Evolutionary conservation across 2,329 filamentous ascomycete genomes (phyloP), one percentile per base, ranked within the genome.

Genomic region (Grosmannia serpens): DNA sequence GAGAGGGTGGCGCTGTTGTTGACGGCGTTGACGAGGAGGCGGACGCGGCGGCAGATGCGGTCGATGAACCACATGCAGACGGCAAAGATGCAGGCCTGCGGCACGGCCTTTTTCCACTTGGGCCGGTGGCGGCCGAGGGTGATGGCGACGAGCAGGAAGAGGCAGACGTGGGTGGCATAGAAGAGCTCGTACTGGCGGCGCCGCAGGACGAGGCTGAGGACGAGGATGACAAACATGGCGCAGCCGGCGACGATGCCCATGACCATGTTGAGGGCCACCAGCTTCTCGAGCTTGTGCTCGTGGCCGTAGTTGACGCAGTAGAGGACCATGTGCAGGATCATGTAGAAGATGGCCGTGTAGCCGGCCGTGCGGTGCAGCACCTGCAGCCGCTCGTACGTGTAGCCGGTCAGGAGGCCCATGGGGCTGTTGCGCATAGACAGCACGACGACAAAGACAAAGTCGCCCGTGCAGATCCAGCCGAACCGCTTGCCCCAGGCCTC

Each of bases 391-490:
- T 76, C 75, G 59, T 80, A 75, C 3, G 76, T 74, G 53, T 72
- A 73, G 7, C 70, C 68, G 2, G 72, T 72, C 15, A 77, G 60
- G 49, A 72, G 67, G 4, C 71, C 71, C 7, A 80, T 64, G 0
- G 76, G 77, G 0, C 76, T 79, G 58, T 79, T 79, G 58, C 76
- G 77, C 61, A 79, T 64, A 1, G 72, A 73, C 13, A 81, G 67
- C 29, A 78, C 76, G 3, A 78, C 73, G 24, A 75, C 70, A 6
- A 77, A 67, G 11, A 70, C 70, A 38, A 78, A 62, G 57, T 80
- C 80, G 35, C 65, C 70, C 15, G 74, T 65, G 0, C 73, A 67
- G 65, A 80, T 70, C 78, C 58, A 59, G 33, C 58, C 58, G 8
- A 33, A 8, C n/a, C 58, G n/a, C 44, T 58, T 50, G 8, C 57